Evolutionary conservation across 2,329 filamentous ascomycete genomes (phyloP).

Genomic region (Raffaelea albimanens): DNA sequence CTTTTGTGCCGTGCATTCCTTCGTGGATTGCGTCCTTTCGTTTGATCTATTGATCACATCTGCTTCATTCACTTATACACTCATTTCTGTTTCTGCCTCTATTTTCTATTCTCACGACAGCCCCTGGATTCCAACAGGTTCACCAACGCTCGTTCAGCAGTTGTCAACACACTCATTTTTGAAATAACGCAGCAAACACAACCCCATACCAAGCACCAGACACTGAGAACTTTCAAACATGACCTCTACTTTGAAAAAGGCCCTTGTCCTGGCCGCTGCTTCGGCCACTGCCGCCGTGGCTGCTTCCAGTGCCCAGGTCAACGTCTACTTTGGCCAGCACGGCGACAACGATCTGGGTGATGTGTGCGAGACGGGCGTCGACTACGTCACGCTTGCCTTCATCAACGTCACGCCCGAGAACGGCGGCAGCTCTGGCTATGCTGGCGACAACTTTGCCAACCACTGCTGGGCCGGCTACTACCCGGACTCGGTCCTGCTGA

Average conservation of each 20-base stretch:
- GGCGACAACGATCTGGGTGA: constrained; percentile 16
- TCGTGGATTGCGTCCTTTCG: constrained; percentile 15
- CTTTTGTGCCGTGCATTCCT: constrained; percentile 10
- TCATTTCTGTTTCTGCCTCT: neutral
- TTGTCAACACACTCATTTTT: neutral
- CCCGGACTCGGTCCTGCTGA: constrained; percentile 21
- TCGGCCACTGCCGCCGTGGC: constrained; percentile 15
- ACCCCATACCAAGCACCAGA: no score
- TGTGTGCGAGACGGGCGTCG: constrained; percentile 25
- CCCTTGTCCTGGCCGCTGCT: constrained; percentile 17
- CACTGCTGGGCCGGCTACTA: constrained; percentile 26
- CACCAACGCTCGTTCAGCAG: no score
- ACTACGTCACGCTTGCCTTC: constrained; percentile 30
- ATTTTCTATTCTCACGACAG: no score
- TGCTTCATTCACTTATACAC: neutral
- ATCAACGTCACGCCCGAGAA: constrained; percentile 29
- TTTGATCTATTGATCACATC: constrained; percentile 10
- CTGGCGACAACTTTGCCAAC: constrained; percentile 28
- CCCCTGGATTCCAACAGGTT: no score
- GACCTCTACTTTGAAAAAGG: constrained; percentile 13
- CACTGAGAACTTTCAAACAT: constrained; percentile 3
- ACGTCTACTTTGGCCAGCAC: constrained; percentile 23
- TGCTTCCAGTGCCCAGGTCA: constrained; percentile 15
- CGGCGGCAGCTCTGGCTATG: constrained; percentile 20
- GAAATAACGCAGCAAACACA: no score